Conservation (phyloP, 257 asterid species). For the Penstemon davidsonii region DNA sequence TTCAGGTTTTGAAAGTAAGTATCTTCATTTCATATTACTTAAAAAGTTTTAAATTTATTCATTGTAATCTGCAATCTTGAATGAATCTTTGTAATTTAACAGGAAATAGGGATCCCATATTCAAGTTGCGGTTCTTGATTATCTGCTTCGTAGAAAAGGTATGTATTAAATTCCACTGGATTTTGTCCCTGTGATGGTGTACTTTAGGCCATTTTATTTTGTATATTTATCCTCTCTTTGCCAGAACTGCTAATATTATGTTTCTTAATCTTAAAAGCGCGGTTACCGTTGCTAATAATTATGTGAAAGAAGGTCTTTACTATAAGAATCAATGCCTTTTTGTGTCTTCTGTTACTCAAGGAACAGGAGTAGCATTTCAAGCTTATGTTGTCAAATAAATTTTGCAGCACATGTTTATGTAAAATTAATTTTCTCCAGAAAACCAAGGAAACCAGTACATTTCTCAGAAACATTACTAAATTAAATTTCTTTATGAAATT, state of each 20-base stretch:
- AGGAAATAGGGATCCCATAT: slow-evolving; percentile 16
- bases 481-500: neutral
- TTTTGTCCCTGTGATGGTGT: slow-evolving; percentile 17
- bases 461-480: neutral
- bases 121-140: neutral
- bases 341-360: no score
- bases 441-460: neutral
- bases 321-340: no score
- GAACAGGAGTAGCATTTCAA: no score
- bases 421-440: neutral
- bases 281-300: neutral
- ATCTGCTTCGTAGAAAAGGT: no score
- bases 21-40: neutral
- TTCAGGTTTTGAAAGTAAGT: slow-evolving; percentile 14
- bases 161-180: neutral
- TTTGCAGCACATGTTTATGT: no score
- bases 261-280: no score
- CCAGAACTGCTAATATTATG: neutral
- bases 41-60: no score
- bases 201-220: neutral
- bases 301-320: neutral
- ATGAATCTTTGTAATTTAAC: neutral
- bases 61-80: neutral
- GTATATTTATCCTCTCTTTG: slow-evolving; percentile 5
- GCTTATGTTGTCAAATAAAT: no score